These are phyloP conservation scores for Myxozyma neotropica DNA, from an alignment of 805 yeast species.

Conservation along the genomic window DNA sequence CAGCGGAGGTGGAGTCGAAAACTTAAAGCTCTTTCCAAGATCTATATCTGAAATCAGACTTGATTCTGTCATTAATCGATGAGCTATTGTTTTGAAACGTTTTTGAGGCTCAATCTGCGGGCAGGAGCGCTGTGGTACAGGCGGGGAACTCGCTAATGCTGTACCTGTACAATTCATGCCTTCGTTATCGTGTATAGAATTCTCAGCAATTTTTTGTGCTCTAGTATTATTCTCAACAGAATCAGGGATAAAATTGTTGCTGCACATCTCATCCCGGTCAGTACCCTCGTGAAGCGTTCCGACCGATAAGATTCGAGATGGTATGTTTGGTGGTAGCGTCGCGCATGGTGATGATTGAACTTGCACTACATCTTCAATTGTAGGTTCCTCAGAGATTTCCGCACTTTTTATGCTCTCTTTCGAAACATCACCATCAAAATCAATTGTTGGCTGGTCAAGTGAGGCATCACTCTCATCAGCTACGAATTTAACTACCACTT, in stretches of 20 bases:
- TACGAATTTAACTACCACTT: neutral
- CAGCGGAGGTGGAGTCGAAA: conserved; percentile 10
- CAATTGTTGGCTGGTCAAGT: neutral
- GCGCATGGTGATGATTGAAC: too few species aligned
- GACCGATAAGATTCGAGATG: neutral
- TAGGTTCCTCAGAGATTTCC: neutral
- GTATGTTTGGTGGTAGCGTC: neutral
- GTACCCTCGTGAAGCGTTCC: neutral
- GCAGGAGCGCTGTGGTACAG: too few species aligned
- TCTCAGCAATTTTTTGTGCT: neutral
- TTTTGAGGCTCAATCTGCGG: neutral
- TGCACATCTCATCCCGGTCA: neutral
- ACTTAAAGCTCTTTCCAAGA: neutral
- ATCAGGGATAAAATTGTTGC: neutral
- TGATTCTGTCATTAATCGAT: neutral
- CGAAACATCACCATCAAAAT: neutral
- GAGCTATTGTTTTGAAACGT: neutral
- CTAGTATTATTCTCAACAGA: neutral
- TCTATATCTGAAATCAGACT: neutral
- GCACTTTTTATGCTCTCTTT: neutral
- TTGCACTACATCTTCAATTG: conserved; percentile 1
- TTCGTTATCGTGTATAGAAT: neutral
- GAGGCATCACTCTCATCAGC: neutral
- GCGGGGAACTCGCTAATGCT: conserved; percentile 1
- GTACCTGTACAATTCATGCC: neutral